These are phyloP conservation scores for Colletotrichum tofieldiae DNA, from an alignment of 2,329 filamentous ascomycete genomes.

Conservation along the genomic window DNA sequence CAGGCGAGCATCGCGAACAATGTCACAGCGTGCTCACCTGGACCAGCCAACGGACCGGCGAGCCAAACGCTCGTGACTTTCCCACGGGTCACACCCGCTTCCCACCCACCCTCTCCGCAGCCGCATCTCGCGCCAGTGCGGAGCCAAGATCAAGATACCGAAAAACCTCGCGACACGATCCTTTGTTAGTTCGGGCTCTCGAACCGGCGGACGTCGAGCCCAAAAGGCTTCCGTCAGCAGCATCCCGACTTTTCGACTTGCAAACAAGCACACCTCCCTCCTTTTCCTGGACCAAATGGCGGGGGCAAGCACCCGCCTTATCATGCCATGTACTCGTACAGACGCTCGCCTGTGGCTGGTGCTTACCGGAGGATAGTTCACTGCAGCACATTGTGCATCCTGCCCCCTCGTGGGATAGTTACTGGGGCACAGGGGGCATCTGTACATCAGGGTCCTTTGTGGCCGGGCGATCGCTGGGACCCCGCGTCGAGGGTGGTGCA, in stretches of 20 bases:
- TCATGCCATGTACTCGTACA: conserved; percentile 4
- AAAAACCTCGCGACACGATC: background rate
- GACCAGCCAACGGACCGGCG: conserved; percentile 29
- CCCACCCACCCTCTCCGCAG: conserved; percentile 11
- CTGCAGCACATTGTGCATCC: conserved; percentile 15
- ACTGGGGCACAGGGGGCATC: conserved; percentile 26
- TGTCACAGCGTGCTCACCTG: conserved; percentile 29
- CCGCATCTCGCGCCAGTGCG: conserved; percentile 21
- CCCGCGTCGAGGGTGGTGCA: conserved; percentile 24
- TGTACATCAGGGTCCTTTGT: conserved; percentile 41
- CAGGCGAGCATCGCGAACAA: conserved; percentile 31
- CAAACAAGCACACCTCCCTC: background rate
- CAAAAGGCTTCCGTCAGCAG: background rate
- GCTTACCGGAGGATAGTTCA: conserved; percentile 25
- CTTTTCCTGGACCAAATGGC: conserved; percentile 11
- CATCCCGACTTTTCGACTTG: conserved; percentile 16
- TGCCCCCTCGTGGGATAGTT: background rate
- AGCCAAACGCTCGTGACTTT: conserved; percentile 32
- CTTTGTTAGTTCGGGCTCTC: conserved; percentile 4
- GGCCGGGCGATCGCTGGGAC: conserved; percentile 36
- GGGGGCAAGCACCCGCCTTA: background rate
- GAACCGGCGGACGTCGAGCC: background rate
- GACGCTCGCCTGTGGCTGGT: conserved; percentile 23
- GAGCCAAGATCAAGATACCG: conserved; percentile 32
- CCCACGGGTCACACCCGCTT: conserved; percentile 23